These are phyloP conservation scores for Pestalotiopsis sp. DNA, from an alignment of 2,329 filamentous ascomycete species.

Conservation along the genomic window DNA sequence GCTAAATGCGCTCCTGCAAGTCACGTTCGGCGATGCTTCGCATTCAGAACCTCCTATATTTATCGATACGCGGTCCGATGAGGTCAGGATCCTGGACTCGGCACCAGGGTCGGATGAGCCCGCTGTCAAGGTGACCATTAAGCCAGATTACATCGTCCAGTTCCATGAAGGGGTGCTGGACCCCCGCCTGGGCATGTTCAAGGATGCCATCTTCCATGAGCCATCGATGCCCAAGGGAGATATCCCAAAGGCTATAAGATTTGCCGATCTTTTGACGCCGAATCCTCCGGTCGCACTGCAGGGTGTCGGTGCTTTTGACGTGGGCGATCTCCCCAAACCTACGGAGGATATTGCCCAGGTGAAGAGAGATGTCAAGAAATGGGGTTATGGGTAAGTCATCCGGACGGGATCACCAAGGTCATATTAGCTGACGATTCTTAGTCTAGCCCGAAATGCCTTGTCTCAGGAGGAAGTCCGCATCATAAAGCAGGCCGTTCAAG, in stretches of 20 bases:
- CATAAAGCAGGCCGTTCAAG: background rate
- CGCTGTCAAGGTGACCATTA: background rate
- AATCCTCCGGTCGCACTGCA: background rate
- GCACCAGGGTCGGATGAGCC: background rate
- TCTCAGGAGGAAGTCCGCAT: background rate
- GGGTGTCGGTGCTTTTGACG: background rate
- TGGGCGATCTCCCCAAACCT: background rate
- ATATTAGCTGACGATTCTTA: background rate
- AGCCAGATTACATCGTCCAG: background rate
- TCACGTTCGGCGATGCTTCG: background rate
- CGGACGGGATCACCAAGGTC: background rate
- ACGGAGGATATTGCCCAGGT: background rate
- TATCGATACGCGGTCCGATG: background rate
- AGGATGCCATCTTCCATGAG: slow-evolving; percentile 25
- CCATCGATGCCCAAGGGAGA: slow-evolving; percentile 23
- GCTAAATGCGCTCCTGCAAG: background rate
- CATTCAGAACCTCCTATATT: background rate
- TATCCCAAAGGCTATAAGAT: slow-evolving; percentile 24
- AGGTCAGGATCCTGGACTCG: background rate
- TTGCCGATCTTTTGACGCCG: slow-evolving; percentile 23
- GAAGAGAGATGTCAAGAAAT: background rate
- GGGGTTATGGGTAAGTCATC: background rate
- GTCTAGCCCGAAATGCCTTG: background rate
- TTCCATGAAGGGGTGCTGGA: slow-evolving; percentile 19
- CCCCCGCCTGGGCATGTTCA: slow-evolving; percentile 25